Evolutionary conservation across 1,284 basidiomycete genomes (phyloP), one percentile per base, ranked within the genome.

Genomic region (Pseudozyma thailandica): DNA sequence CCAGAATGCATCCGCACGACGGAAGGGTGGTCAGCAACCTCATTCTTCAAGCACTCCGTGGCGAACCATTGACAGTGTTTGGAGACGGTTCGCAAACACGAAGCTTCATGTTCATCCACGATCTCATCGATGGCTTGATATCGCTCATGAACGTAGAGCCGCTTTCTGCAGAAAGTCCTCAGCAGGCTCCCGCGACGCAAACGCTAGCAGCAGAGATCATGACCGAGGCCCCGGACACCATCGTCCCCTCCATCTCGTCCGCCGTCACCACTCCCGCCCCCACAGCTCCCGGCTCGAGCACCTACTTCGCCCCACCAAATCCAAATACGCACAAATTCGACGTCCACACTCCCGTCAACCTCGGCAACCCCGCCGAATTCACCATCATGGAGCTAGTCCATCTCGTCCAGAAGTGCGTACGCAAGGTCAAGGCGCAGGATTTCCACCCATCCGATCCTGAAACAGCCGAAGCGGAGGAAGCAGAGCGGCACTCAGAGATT

Each of bases 1-100:
- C 83, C 1, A 51, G 83, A 41, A 94, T 96, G 94, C 94, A 95
- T 85, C 92, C 94, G 2, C 89, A 89, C 81, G 95, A 98, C 81
- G 95, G 95, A 23, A 91, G 95, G 59, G 93, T 98, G 59, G 95
- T 98, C 31, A 95, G 93, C 81, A 98, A 98, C 86, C 97, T 98
- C 84, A 95, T 97, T 82, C 91, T 97, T 54, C 94, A 97, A 80
- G 95, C 94, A 9, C 88, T 98, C 58, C 91, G 91, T 76, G 94
- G 93, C 49, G 90, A 98, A 85, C 91, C 96, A 83, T 89, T 98
- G 87, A 96, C 94, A 47, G 91, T 98, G 45, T 98, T 97, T 84
- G 95, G 95, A 49, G 95, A 98, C 81, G 95, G 95, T 62, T 89
- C 86, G 45, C 94, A 97, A 85, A 98, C 95, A 20, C 90, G 95